phyloP scores from a whole-genome alignment of 176 grass and related monocot species.

The Elaeis guineensis region DNA sequence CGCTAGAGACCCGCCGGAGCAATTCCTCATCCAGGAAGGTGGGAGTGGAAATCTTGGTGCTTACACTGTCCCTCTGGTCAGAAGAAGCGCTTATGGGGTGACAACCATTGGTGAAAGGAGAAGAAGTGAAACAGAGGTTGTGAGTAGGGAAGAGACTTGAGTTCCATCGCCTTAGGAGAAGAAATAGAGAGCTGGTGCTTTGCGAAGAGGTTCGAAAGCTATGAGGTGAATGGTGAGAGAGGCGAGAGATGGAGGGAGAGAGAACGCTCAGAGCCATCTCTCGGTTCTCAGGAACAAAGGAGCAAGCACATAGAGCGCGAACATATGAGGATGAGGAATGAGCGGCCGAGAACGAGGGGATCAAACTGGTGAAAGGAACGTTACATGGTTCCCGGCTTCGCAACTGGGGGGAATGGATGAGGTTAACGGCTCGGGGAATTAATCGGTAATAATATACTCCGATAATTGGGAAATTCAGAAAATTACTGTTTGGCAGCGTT shows the following conservation, averaged over 20 bases:
- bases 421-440: no score
- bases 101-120: slow-evolving; percentile 7
- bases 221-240: not conserved
- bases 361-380: no score
- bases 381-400: no score
- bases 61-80: slow-evolving; percentile 15
- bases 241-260: slow-evolving; percentile 23
- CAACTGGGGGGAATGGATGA: no score
- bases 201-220: slow-evolving; percentile 2
- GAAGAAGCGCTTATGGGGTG: slow-evolving; percentile 27
- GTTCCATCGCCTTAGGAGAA: no score
- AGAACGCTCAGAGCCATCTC: slow-evolving; percentile 48
- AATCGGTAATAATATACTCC: no score
- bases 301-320: slow-evolving; percentile 21
- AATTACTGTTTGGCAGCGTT: no score
- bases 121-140: slow-evolving; percentile 7
- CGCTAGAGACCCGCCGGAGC: not conserved
- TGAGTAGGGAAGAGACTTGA: not conserved
- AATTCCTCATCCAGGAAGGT: slow-evolving; percentile 31
- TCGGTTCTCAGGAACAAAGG: slow-evolving; percentile 19
- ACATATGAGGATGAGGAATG: slow-evolving; percentile 35
- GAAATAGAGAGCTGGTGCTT: not conserved
- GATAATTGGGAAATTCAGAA: no score
- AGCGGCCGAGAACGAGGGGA: slow-evolving; percentile 1
- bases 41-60: slow-evolving; percentile 13